Evolutionary conservation across 1,139 yeast species (phyloP).

Genomic region (Suhomyces yuchorum): DNA sequence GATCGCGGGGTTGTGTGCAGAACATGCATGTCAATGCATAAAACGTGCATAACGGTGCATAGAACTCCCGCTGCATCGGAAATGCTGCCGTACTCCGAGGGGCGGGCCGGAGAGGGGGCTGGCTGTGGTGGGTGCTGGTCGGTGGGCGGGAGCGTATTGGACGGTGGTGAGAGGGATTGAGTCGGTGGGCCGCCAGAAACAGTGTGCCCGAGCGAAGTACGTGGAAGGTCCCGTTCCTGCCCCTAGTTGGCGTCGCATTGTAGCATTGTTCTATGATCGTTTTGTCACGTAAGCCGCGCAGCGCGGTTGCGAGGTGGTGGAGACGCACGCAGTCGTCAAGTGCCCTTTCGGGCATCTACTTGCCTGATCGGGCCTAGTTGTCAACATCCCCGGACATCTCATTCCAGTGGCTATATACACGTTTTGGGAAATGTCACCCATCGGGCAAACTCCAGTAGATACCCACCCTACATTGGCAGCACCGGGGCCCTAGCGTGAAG

Average conservation of each 20-base stretch:
- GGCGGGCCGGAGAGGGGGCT: not conserved
- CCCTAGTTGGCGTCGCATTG: not conserved
- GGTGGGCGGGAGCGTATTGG: no score
- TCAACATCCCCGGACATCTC: not conserved
- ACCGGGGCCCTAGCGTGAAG: not conserved
- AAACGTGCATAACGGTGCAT: not conserved
- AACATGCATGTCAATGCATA: not conserved
- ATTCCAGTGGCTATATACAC: not conserved
- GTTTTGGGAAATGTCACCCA: not conserved
- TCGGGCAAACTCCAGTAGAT: not conserved
- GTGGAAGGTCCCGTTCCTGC: no score
- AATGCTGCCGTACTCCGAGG: not conserved
- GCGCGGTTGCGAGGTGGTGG: slow-evolving; percentile 1
- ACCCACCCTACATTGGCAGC: not conserved
- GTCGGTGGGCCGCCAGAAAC: no score
- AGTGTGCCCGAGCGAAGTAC: no score
- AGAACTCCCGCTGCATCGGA: not conserved
- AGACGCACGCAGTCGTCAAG: slow-evolving; percentile 1
- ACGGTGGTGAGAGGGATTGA: no score
- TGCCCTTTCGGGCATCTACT: slow-evolving; percentile 5
- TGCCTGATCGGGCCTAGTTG: slow-evolving; percentile 4
- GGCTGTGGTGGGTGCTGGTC: not conserved
- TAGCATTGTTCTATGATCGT: slow-evolving; percentile 1
- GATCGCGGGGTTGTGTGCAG: not conserved
- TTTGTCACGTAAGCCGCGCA: slow-evolving; percentile 1